phyloP scores from a whole-genome alignment of 2,329 filamentous ascomycete genomes.

The Rutstroemia sp. region DNA sequence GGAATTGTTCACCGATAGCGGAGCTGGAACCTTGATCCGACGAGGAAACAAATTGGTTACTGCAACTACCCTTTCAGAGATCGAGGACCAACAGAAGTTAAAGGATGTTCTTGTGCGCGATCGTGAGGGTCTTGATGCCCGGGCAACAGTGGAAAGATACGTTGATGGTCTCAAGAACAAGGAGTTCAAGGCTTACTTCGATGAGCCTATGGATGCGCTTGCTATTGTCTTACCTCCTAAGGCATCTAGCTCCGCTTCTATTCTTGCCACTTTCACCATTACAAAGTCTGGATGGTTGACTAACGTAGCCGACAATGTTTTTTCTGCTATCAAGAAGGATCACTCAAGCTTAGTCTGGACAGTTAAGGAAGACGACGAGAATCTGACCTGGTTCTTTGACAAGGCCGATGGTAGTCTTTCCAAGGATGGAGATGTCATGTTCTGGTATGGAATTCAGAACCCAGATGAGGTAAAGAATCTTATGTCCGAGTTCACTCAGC shows the following conservation, averaged over 20 bases:
- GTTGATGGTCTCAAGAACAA: constrained; percentile 69
- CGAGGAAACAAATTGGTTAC: constrained; percentile 84
- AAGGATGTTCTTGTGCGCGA: constrained; percentile 79
- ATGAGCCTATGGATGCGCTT: constrained; percentile 88
- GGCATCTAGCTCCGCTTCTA: constrained; percentile 61
- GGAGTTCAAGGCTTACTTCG: constrained; percentile 88
- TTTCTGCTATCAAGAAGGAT: constrained; percentile 88
- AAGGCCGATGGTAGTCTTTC: constrained; percentile 91
- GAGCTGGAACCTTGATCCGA: constrained; percentile 86
- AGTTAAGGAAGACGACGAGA: constrained; percentile 93
- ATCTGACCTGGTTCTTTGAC: constrained; percentile 96
- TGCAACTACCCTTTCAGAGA: constrained; percentile 62
- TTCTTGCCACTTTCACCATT: constrained; percentile 83
- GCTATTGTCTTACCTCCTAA: constrained; percentile 76
- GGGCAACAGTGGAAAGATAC: constrained; percentile 79
- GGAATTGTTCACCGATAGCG: constrained; percentile 93
- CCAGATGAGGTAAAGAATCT: constrained; percentile 74
- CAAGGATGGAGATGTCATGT: constrained; percentile 79
- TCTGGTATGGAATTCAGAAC: constrained; percentile 80
- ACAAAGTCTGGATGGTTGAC: constrained; percentile 92
- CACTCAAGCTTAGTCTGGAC: constrained; percentile 89
- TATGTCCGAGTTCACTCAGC: constrained; percentile 76
- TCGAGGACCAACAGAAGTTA: constrained; percentile 68
- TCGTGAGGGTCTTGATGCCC: constrained; percentile 72
- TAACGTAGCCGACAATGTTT: constrained; percentile 92